These are phyloP conservation scores for Phoenix dactylifera DNA, from an alignment of 176 grass and related monocot species.

Conservation along the genomic window DNA sequence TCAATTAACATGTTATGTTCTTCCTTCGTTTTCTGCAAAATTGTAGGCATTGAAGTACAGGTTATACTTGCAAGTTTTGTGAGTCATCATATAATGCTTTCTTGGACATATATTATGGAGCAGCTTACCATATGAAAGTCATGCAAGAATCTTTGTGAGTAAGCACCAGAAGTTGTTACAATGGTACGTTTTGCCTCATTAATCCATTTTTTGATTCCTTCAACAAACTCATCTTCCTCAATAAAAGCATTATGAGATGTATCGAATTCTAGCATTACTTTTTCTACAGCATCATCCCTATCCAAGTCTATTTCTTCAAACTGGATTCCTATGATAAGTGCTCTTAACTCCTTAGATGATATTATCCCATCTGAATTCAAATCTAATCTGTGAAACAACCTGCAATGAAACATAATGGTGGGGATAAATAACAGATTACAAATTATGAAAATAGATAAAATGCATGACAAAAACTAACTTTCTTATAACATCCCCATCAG, in stretches of 20 bases:
- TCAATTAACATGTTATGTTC: slow-evolving; percentile 49
- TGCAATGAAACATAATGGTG: slow-evolving; percentile 13
- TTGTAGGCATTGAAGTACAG: slow-evolving; percentile 2
- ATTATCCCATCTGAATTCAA: slow-evolving; percentile 44
- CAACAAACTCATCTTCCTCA: slow-evolving; percentile 57
- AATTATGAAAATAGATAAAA: background rate
- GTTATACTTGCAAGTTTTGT: too few relatives aligned
- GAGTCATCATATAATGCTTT: too few relatives aligned
- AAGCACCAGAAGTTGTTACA: slow-evolving; percentile 11
- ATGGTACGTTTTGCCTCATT: slow-evolving; percentile 31
- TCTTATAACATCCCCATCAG: slow-evolving; percentile 43
- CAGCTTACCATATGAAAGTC: slow-evolving; percentile 47
- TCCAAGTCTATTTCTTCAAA: slow-evolving; percentile 56
- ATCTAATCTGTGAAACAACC: slow-evolving; percentile 74
- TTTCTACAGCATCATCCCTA: slow-evolving; percentile 37
- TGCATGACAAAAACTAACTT: slow-evolving; percentile 35
- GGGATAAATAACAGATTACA: background rate
- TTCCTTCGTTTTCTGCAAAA: slow-evolving; percentile 56
- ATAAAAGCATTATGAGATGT: slow-evolving; percentile 35
- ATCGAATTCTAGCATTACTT: slow-evolving; percentile 64
- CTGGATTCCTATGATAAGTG: slow-evolving; percentile 55
- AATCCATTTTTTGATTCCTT: slow-evolving; percentile 66
- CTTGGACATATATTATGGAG: too few relatives aligned
- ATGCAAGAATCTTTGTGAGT: slow-evolving; percentile 42
- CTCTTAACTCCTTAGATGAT: slow-evolving; percentile 49